Evolutionary conservation across 305 asterid genomes (phyloP).

Genomic region (Fraxinus paxiana): DNA sequence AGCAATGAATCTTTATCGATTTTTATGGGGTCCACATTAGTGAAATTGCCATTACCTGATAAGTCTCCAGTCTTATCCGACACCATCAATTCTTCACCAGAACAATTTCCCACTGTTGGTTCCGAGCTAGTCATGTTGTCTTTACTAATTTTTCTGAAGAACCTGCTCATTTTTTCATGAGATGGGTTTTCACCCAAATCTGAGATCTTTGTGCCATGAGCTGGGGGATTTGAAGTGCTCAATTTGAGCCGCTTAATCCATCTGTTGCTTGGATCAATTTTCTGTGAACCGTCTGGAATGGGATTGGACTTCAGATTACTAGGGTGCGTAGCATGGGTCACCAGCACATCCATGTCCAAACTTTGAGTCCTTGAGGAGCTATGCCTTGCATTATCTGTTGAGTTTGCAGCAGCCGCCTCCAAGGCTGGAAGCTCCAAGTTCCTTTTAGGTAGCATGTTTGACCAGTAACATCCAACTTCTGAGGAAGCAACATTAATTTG

Average conservation of each 20-base stretch:
- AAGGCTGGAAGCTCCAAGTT: conserved; percentile 41
- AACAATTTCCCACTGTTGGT: conserved; percentile 4
- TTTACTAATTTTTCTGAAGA: not conserved
- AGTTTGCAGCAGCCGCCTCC: conserved; percentile 22
- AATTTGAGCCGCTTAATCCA: conserved; percentile 43
- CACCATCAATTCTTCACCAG: conserved; percentile 27
- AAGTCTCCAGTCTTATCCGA: conserved; percentile 11
- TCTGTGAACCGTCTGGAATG: conserved; percentile 7
- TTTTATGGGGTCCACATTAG: conserved; percentile 18
- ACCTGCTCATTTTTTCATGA: conserved; percentile 18
- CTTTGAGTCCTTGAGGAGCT: conserved; percentile 43
- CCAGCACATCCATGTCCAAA: conserved; percentile 34
- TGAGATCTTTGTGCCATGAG: conserved; percentile 29
- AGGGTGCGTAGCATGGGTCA: conserved; percentile 25
- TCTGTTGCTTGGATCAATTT: conserved; percentile 25
- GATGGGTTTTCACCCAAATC: conserved; percentile 15
- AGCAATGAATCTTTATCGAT: conserved; percentile 27
- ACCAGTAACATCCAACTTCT: conserved; percentile 3
- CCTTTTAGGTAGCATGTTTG: conserved; percentile 26
- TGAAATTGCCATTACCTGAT: not conserved
- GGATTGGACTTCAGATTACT: conserved; percentile 18
- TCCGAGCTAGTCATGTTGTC: conserved; percentile 12
- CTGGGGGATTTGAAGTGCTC: conserved; percentile 16
- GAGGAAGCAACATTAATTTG: conserved; percentile 16
- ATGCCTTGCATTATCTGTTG: conserved; percentile 20